Evolutionary conservation across 2,329 filamentous ascomycete species (phyloP).

Genomic region (Rutstroemia sydowiana): DNA sequence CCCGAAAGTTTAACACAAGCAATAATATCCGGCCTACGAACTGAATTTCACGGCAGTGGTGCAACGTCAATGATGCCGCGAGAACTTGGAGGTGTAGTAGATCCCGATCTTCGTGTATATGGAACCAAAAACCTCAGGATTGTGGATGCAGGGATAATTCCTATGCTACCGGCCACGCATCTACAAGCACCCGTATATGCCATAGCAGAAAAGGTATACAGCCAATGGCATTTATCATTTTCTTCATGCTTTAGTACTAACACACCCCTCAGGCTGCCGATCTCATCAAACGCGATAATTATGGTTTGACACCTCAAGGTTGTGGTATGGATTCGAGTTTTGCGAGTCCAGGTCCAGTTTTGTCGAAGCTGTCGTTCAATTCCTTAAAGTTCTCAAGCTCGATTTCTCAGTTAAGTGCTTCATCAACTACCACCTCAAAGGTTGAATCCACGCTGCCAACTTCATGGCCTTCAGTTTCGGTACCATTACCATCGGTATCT

Average conservation of each 20-base stretch:
- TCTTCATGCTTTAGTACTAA: not conserved
- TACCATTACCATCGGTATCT: not conserved
- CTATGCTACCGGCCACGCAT: constrained; percentile 16
- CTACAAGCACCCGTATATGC: constrained; percentile 17
- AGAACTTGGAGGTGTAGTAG: constrained; percentile 19
- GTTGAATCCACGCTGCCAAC: too few species aligned
- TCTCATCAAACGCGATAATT: constrained; percentile 22
- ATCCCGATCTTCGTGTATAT: constrained; percentile 18
- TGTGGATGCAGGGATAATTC: constrained; percentile 21
- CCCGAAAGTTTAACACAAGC: constrained; percentile 16
- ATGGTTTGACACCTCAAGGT: constrained; percentile 10
- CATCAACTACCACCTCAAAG: not conserved
- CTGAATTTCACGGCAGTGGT: constrained; percentile 23
- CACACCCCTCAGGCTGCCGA: constrained; percentile 18
- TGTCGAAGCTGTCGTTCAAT: constrained; percentile 3
- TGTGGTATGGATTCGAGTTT: constrained; percentile 10
- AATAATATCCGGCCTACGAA: constrained; percentile 17
- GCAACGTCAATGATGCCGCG: constrained; percentile 20
- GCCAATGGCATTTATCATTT: constrained; percentile 10
- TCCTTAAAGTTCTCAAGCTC: not conserved
- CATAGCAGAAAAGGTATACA: constrained; percentile 21
- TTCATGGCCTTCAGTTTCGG: not conserved
- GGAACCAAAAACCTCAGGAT: constrained; percentile 17
- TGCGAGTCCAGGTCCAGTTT: constrained; percentile 7
- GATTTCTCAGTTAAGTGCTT: not conserved